phyloP scores from a whole-genome alignment of 345 rosid genomes.

The Kernera saxatilis region DNA sequence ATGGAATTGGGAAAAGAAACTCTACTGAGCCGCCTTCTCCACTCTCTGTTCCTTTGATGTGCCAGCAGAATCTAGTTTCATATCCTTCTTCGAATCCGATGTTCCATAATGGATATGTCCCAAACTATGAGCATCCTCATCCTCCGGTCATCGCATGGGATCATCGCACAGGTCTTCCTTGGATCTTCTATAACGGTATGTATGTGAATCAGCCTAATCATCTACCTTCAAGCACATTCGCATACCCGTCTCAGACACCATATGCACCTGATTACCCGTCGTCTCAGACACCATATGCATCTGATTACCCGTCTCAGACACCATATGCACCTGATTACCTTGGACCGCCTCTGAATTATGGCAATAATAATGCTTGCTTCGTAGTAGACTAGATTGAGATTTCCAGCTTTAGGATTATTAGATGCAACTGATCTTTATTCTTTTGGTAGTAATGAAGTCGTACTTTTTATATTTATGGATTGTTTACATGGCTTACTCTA shows the following conservation, averaged over 20 bases:
- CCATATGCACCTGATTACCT: slow-evolving; percentile 16
- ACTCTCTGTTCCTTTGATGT: background rate
- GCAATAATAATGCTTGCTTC: background rate
- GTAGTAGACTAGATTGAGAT: slow-evolving; percentile 1
- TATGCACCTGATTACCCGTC: slow-evolving; percentile 14
- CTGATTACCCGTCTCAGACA: slow-evolving; percentile 3
- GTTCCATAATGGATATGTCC: background rate
- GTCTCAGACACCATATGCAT: no score
- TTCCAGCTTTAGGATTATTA: slow-evolving; percentile 11
- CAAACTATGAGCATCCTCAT: background rate
- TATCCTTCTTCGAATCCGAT: background rate
- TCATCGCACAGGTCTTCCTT: background rate
- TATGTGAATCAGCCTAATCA: background rate
- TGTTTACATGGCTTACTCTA: slow-evolving; percentile 22
- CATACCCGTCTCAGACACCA: slow-evolving; percentile 2
- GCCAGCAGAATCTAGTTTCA: slow-evolving; percentile 16
- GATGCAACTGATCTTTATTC: background rate
- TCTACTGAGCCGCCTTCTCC: background rate
- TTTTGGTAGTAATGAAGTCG: background rate
- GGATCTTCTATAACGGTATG: background rate
- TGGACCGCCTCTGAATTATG: background rate
- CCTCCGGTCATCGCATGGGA: background rate
- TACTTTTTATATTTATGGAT: background rate
- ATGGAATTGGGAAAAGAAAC: slow-evolving; percentile 15
- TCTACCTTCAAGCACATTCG: background rate